Conservation (phyloP, 2,329 filamentous ascomycete genomes). For the Penicillium sp. region DNA sequence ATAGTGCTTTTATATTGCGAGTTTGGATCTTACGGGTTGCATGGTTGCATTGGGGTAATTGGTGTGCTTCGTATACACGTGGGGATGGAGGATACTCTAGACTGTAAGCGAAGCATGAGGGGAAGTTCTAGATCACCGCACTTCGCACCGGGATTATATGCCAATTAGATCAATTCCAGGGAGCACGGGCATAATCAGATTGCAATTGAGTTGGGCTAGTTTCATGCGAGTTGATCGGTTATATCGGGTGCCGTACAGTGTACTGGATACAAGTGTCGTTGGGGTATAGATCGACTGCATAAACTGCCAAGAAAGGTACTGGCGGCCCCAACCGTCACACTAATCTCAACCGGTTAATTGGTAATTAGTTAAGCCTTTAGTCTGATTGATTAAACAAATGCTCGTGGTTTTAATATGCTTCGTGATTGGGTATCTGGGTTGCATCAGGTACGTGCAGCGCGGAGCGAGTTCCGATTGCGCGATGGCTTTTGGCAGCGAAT, state of each 20-base stretch:
- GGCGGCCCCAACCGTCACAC: background rate
- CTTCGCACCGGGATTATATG: background rate
- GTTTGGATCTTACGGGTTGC: background rate
- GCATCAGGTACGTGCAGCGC: background rate
- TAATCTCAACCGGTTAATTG: background rate
- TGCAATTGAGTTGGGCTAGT: background rate
- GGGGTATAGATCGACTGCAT: background rate
- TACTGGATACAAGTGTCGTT: background rate
- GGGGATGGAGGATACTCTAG: background rate
- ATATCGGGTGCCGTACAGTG: background rate
- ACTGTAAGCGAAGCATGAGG: background rate
- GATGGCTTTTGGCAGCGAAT: background rate
- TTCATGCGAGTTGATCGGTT: background rate
- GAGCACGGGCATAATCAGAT: background rate
- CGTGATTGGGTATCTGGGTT: background rate
- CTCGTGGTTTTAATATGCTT: background rate
- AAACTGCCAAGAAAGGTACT: background rate
- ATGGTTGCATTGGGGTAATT: background rate
- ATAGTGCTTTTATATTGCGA: background rate
- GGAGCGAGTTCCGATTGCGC: background rate
- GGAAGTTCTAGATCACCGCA: background rate
- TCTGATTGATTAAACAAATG: background rate
- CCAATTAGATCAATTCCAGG: background rate
- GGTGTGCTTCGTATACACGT: background rate
- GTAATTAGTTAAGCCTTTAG: background rate